A percentile compares a stretch with the other conserved stretches of the same genome.
Conservation (phyloP, 2,329 filamentous ascomycete species). For the Cucurbitaria berberidis region DNA sequence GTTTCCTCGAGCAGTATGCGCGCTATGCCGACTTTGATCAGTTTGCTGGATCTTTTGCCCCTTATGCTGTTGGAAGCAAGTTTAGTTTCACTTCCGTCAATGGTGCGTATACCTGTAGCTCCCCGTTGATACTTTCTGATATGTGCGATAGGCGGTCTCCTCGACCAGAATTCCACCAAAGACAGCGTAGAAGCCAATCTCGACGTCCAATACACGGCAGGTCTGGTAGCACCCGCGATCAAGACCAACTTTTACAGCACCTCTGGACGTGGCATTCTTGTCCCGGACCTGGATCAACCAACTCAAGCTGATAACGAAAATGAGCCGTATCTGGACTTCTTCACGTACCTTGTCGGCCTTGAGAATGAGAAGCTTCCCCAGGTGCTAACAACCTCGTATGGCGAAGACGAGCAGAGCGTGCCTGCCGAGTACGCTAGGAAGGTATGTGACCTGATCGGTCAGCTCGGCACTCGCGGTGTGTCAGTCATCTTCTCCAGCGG, state of each 20-base stretch:
- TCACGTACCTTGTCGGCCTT: constrained; percentile 43
- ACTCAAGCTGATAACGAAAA: constrained; percentile 51
- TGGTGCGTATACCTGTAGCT: constrained; percentile 38
- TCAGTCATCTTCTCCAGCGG: constrained; percentile 50
- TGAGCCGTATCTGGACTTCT: constrained; percentile 55
- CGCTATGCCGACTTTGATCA: constrained; percentile 54
- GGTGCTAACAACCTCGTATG: constrained; percentile 49
- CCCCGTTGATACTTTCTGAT: constrained; percentile 1
- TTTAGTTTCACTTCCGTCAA: constrained; percentile 54
- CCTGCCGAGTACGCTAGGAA: constrained; percentile 46
- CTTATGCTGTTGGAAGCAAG: constrained; percentile 51
- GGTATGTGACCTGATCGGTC: constrained; percentile 49
- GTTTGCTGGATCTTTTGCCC: constrained; percentile 51
- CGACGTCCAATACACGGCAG: constrained; percentile 58
- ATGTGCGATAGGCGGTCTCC: constrained; percentile 28
- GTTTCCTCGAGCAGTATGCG: constrained; percentile 58
- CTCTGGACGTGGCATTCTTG: constrained; percentile 53
- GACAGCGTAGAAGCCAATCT: constrained; percentile 58
- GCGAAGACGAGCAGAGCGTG: constrained; percentile 50
- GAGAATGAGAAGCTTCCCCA: constrained; percentile 45
- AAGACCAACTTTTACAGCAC: constrained; percentile 57
- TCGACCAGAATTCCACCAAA: constrained; percentile 43
- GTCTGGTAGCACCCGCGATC: constrained; percentile 50
- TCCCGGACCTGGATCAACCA: constrained; percentile 58
- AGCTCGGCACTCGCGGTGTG: constrained; percentile 49